Evolutionary conservation across 2,329 filamentous ascomycete genomes (phyloP).

Genomic region (Cladosporium sphaerospermum): DNA sequence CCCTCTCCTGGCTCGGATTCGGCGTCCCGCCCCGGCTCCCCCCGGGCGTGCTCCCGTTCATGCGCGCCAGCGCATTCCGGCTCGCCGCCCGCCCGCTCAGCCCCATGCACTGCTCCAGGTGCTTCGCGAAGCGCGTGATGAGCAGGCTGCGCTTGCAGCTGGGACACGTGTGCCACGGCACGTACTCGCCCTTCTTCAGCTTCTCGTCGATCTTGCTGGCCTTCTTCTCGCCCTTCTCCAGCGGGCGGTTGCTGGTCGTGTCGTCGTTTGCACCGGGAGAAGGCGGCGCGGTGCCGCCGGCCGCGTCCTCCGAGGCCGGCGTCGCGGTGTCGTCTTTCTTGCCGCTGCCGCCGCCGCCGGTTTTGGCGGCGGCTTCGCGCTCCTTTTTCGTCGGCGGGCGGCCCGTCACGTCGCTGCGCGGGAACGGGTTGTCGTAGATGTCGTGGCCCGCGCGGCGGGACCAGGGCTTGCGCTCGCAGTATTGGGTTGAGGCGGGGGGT

Average conservation of each 20-base stretch:
- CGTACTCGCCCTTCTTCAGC: conserved; percentile 45
- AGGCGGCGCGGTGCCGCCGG: conserved; percentile 27
- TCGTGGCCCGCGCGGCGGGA: conserved; percentile 70
- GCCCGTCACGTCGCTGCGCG: conserved; percentile 55
- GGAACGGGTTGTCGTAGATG: conserved; percentile 77
- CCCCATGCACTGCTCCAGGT: conserved; percentile 56
- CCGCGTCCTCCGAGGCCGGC: conserved; percentile 39
- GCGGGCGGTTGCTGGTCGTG: conserved; percentile 26
- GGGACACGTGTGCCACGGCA: conserved; percentile 52
- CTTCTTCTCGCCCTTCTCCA: conserved; percentile 42
- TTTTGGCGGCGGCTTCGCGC: conserved; percentile 58
- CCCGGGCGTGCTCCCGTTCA: conserved; percentile 27
- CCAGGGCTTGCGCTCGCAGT: conserved; percentile 75
- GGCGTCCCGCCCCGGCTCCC: conserved; percentile 31
- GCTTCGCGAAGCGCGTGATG: conserved; percentile 55
- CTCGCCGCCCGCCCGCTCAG: conserved; percentile 49
- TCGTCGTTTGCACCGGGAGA: conserved; percentile 23
- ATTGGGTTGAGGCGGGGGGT: conserved; percentile 46
- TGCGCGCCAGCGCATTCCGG: conserved; percentile 44
- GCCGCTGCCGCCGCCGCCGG: conserved; percentile 20
- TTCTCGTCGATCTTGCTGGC: conserved; percentile 37
- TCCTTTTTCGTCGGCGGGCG: conserved; percentile 61
- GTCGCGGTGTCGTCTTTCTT: conserved; percentile 36
- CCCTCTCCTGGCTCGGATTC: conserved; percentile 19
- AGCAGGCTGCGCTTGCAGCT: conserved; percentile 56